These are phyloP conservation scores for Graphiopsis chlorocephala DNA, from an alignment of 2,329 filamentous ascomycete genomes.

Conservation along the genomic window DNA sequence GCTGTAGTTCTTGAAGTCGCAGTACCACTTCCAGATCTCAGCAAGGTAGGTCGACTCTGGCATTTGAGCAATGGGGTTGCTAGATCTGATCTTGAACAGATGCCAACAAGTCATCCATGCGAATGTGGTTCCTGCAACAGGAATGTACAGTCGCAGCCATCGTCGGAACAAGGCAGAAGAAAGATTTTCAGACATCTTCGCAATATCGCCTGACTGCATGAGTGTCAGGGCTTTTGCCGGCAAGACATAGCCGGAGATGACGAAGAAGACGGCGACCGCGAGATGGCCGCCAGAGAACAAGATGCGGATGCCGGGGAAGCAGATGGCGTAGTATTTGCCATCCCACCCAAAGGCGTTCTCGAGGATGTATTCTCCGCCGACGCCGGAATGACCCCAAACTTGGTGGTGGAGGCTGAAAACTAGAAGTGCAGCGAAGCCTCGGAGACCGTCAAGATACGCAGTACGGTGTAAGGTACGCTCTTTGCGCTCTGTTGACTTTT, in stretches of 20 bases:
- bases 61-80: constrained; percentile 30
- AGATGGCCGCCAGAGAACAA: constrained; percentile 63
- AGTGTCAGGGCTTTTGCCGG: constrained; percentile 45
- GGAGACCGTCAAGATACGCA: constrained; percentile 63
- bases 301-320: constrained; percentile 57
- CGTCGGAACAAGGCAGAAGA: constrained; percentile 51
- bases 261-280: constrained; percentile 54
- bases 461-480: constrained; percentile 44
- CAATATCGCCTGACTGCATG: constrained; percentile 43
- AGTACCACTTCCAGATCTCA: constrained; percentile 53
- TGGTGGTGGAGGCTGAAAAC: constrained; percentile 64
- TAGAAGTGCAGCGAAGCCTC: constrained; percentile 64
- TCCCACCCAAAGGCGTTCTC: constrained; percentile 55
- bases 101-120: constrained; percentile 55
- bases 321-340: constrained; percentile 48
- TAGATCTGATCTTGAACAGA: constrained; percentile 47
- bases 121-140: constrained; percentile 56
- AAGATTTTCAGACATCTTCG: constrained; percentile 42
- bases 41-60: constrained; percentile 43
- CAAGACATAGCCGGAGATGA: constrained; percentile 53
- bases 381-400: constrained; percentile 52
- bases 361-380: constrained; percentile 39
- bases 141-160: constrained; percentile 51
- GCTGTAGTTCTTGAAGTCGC: constrained; percentile 66
- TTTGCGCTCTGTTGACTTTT: constrained; percentile 2